Evolutionary conservation across 169 alveolate genomes (phyloP).

Genomic region (Hammondia hammondi): DNA sequence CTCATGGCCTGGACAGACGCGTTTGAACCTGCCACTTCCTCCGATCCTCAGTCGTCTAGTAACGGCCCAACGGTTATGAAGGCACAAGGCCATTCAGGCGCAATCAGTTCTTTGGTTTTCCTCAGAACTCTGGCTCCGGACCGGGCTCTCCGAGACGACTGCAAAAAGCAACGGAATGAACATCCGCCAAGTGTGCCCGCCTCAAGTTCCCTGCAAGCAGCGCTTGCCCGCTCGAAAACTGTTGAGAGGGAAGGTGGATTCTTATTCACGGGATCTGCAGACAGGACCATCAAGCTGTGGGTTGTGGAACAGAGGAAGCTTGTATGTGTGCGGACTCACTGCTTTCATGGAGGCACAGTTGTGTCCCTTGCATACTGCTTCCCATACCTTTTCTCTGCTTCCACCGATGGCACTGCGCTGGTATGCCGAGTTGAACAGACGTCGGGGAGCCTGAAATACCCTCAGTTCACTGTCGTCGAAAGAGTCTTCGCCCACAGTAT

Average conservation of each 20-base stretch:
- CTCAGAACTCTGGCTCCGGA: background rate
- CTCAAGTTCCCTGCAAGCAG: background rate
- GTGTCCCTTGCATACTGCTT: slow-evolving; percentile 55
- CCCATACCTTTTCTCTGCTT: slow-evolving; percentile 60
- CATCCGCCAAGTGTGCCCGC: background rate
- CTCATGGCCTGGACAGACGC: background rate
- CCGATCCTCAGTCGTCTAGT: background rate
- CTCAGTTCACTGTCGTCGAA: slow-evolving; percentile 10
- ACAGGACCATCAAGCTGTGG: slow-evolving; percentile 56
- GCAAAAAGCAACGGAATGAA: background rate
- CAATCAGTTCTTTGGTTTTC: slow-evolving; percentile 1
- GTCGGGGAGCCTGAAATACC: slow-evolving; percentile 1
- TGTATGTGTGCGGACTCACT: slow-evolving; percentile 54
- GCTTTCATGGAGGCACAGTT: slow-evolving; percentile 68
- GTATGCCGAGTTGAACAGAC: slow-evolving; percentile 40
- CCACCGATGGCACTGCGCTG: slow-evolving; percentile 56
- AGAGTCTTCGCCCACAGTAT: background rate
- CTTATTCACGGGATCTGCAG: slow-evolving; percentile 67
- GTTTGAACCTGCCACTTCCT: background rate
- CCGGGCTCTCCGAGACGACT: background rate
- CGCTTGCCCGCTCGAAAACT: background rate
- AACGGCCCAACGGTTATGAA: background rate
- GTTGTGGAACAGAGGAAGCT: slow-evolving; percentile 4
- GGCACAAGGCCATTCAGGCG: slow-evolving; percentile 5
- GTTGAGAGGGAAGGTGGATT: background rate